Conservation (phyloP, 1,139 yeast genomes). For the Pichia sp. region DNA sequence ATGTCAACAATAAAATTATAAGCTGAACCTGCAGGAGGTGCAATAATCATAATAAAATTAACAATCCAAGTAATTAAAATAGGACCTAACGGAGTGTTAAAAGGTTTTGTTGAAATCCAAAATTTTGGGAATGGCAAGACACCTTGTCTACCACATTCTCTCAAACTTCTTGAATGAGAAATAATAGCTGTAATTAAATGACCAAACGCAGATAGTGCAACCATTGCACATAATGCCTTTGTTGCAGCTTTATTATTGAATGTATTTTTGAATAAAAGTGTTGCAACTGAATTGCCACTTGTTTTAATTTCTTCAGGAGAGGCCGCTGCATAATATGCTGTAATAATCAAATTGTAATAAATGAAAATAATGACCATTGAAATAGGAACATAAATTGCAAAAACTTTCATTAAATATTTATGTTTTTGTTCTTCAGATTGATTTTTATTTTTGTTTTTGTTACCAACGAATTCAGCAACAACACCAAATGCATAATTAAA, state of each 20-base stretch:
- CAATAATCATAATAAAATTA: conserved; percentile 36
- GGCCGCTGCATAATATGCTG: conserved; percentile 37
- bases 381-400: conserved; percentile 33
- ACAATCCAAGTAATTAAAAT: conserved; percentile 35
- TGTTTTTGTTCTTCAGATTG: conserved; percentile 32
- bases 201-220: conserved; percentile 40
- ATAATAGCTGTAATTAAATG: conserved; percentile 37
- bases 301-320: conserved; percentile 29
- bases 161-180: conserved; percentile 37
- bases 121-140: conserved; percentile 36
- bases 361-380: conserved; percentile 33
- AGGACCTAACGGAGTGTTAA: conserved; percentile 39
- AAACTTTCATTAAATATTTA: conserved; percentile 30
- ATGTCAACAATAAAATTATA: conserved; percentile 36
- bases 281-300: conserved; percentile 33
- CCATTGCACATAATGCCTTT: conserved; percentile 34
- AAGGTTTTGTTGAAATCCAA: conserved; percentile 40
- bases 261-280: conserved; percentile 32
- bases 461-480: conserved; percentile 31
- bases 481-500: conserved; percentile 35
- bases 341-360: conserved; percentile 34
- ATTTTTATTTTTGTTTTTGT: conserved; percentile 10
- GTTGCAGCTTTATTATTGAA: conserved; percentile 32
- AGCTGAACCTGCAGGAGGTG: conserved; percentile 45
- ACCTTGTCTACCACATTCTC: conserved; percentile 45